A percentile compares a stretch with the other conserved stretches of the same genome.
Evolutionary conservation across 2,329 filamentous ascomycete species (phyloP).

Genomic region (Coleophoma eucalyptorum): DNA sequence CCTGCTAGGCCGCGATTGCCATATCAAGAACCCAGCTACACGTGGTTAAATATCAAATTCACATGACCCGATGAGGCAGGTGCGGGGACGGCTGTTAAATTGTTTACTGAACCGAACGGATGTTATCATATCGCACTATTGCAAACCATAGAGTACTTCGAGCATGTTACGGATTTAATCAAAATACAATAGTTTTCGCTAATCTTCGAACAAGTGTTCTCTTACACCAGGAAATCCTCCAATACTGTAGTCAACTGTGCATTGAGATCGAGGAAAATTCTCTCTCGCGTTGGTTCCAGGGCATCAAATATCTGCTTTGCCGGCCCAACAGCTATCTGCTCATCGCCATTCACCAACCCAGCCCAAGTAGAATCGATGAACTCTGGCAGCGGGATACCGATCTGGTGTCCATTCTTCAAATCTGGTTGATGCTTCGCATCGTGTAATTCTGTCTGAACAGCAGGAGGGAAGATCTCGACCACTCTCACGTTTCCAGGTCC

Average conservation of each 20-base stretch:
- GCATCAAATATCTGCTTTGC: neutral
- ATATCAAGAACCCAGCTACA: no score
- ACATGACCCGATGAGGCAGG: no score
- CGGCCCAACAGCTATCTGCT: slow-evolving; percentile 7
- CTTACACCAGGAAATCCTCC: neutral
- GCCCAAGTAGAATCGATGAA: slow-evolving; percentile 32
- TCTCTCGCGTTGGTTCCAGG: neutral
- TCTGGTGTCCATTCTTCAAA: slow-evolving; percentile 29
- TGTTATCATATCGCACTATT: no score
- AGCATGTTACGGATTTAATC: no score
- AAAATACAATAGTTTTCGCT: no score
- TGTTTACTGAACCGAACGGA: no score
- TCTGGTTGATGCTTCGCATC: neutral
- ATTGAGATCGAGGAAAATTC: neutral
- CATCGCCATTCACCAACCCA: slow-evolving; percentile 5
- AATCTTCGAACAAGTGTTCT: no score
- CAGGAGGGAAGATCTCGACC: slow-evolving; percentile 36
- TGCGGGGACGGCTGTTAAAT: no score
- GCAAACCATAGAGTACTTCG: no score
- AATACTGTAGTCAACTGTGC: neutral
- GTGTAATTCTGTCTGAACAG: slow-evolving; percentile 19
- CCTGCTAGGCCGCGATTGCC: no score
- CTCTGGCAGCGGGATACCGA: slow-evolving; percentile 44
- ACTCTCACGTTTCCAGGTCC: slow-evolving; percentile 28
- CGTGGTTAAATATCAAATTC: no score